phyloP scores from a whole-genome alignment of 306 rosid species.

The Cicer arietinum region DNA sequence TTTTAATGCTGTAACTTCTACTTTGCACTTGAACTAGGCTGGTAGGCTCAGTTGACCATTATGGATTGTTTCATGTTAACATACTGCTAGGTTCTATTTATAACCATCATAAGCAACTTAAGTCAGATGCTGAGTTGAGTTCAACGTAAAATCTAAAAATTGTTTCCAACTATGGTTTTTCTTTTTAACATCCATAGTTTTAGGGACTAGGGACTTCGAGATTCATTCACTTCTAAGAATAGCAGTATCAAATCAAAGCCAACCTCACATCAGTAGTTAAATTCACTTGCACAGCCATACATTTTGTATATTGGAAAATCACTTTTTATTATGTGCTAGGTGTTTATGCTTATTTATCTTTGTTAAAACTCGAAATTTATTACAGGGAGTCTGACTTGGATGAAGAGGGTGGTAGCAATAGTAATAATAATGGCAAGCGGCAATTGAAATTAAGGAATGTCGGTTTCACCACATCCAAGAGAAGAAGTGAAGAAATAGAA shows the following conservation, averaged over 20 bases:
- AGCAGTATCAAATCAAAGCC: slow-evolving; percentile 20
- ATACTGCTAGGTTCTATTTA: slow-evolving; percentile 7
- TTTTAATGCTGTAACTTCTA: background rate
- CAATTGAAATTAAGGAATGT: slow-evolving; percentile 75
- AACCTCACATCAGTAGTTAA: slow-evolving; percentile 16
- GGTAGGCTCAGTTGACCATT: background rate
- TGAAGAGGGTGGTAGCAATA: slow-evolving; percentile 57
- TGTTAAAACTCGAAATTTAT: slow-evolving; percentile 22
- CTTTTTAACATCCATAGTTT: slow-evolving; percentile 6
- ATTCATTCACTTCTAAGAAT: slow-evolving; percentile 9
- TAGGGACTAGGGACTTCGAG: slow-evolving; percentile 6
- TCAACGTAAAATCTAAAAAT: background rate
- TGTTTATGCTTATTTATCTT: slow-evolving; percentile 30
- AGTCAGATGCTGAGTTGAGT: slow-evolving; percentile 21
- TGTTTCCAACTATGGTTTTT: slow-evolving; percentile 3
- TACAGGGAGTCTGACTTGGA: slow-evolving; percentile 76
- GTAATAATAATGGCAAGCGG: slow-evolving; percentile 58
- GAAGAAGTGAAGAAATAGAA: slow-evolving; percentile 85
- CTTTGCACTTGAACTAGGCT: slow-evolving; percentile 15
- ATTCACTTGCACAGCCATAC: slow-evolving; percentile 1
- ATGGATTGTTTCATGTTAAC: slow-evolving; percentile 2
- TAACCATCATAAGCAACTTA: slow-evolving; percentile 2
- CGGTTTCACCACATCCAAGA: slow-evolving; percentile 77
- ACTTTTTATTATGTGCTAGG: slow-evolving; percentile 1
- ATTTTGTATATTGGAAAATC: background rate